Evolutionary conservation across 352 stramenopile species (phyloP), one percentile per base, ranked within the genome.

Genomic region (Phytopythium vexans): DNA sequence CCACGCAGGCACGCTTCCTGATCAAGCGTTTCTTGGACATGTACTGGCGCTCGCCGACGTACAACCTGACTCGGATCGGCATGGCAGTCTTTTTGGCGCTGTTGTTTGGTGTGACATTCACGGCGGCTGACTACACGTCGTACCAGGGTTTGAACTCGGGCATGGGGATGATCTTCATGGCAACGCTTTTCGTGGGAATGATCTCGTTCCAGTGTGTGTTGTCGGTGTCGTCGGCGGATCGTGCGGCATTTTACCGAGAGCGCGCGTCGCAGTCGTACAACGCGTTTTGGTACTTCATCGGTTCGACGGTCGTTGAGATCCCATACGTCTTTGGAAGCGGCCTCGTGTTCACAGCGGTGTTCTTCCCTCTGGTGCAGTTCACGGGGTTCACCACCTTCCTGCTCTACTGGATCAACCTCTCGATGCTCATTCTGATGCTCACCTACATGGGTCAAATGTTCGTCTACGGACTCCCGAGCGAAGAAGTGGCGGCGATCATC

Each of bases 201-300:
- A 86, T 89, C 16, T 81, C 72, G 39, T 81, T 94, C 40, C 67
- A 92, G 43, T 85, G 66, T 4, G 75, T 88, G 6, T 47, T 96
- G 16, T 73, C 82, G 7, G 64, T 95, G 3, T 80, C 92, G 47
- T 73, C 83, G 44, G 72, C 70, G 11, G 82, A 96, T 58, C 68
- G 89, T 15, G 78, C 89, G 15, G 82, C 88, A 40, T 97, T 91
- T 54, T 97, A 97, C n/a, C n/a, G n/a, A n/a, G n/a, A n/a, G n/a
- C n/a, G n/a, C n/a, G n/a, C n/a, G n/a, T n/a, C n/a, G n/a, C n/a
- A n/a, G n/a, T n/a, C n/a, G n/a, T n/a, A n/a, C n/a, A n/a, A n/a
- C n/a, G n/a, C n/a, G n/a, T n/a, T n/a, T n/a, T n/a, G n/a, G n/a
- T n/a, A n/a, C n/a, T n/a, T n/a, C n/a, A n/a, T n/a, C n/a, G n/a